Conservation (phyloP, 345 rosid species). For the Gossypium turneri region DNA sequence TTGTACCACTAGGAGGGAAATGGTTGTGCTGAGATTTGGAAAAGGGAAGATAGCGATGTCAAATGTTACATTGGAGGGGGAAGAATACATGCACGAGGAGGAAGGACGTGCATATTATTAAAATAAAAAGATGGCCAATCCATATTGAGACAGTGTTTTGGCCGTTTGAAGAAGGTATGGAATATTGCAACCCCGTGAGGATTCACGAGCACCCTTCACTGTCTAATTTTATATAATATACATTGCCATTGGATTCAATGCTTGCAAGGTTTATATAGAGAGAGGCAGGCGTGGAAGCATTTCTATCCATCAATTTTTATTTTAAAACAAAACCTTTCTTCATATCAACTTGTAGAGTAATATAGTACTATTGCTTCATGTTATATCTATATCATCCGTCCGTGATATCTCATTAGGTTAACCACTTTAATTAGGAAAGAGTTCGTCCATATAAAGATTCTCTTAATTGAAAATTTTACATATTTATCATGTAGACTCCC, state of each 20-base stretch:
- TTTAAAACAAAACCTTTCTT: too few relatives aligned
- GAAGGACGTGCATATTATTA: not conserved
- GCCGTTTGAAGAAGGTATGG: not conserved
- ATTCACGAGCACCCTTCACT: slow-evolving; percentile 23
- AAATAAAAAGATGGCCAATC: not conserved
- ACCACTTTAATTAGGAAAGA: too few relatives aligned
- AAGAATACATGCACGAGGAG: not conserved
- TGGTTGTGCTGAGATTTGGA: slow-evolving; percentile 2
- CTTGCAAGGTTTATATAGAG: not conserved
- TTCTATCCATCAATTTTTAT: not conserved
- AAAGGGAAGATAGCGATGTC: not conserved
- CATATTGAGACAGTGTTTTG: not conserved
- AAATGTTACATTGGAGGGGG: not conserved
- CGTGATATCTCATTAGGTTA: too few relatives aligned
- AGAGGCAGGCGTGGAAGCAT: slow-evolving; percentile 6
- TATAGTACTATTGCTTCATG: too few relatives aligned
- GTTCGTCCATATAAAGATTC: too few relatives aligned
- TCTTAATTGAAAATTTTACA: too few relatives aligned
- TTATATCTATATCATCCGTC: not conserved
- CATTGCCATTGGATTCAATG: slow-evolving; percentile 8
- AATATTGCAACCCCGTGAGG: slow-evolving; percentile 21
- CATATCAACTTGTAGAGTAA: not conserved
- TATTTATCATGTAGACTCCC: too few relatives aligned
- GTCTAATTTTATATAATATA: not conserved
- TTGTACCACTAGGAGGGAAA: slow-evolving; percentile 13